Conservation (phyloP, 1,284 basidiomycete species). For the Trichosporon ovoides region DNA sequence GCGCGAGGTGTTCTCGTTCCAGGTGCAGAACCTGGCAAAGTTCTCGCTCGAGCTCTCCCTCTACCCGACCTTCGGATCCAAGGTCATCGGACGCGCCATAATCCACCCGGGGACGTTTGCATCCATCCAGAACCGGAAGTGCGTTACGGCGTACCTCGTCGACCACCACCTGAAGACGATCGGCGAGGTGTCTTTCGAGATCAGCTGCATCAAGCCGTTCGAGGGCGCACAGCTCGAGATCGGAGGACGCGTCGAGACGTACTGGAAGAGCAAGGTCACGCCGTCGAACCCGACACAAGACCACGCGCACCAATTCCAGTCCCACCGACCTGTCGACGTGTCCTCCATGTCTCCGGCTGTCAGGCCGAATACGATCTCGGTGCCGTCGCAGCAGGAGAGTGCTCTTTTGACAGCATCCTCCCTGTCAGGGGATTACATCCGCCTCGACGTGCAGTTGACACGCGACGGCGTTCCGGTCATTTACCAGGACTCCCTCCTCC, state of each 20-base stretch:
- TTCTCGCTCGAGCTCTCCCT: slow-evolving; percentile 89
- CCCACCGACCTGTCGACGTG: slow-evolving; percentile 40
- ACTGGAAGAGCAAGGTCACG: slow-evolving; percentile 85
- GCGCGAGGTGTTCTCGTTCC: slow-evolving; percentile 82
- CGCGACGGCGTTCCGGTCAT: slow-evolving; percentile 81
- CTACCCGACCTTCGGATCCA: slow-evolving; percentile 96
- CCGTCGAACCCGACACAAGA: slow-evolving; percentile 51
- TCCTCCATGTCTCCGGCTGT: slow-evolving; percentile 40
- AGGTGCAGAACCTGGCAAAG: slow-evolving; percentile 66
- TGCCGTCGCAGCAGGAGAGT: slow-evolving; percentile 26
- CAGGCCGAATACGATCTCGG: slow-evolving; percentile 23
- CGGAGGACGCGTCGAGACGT: slow-evolving; percentile 89
- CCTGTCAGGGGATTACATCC: slow-evolving; percentile 78
- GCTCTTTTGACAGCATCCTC: slow-evolving; percentile 47
- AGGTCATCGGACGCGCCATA: slow-evolving; percentile 89
- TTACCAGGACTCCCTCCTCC: slow-evolving; percentile 66
- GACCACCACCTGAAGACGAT: slow-evolving; percentile 91
- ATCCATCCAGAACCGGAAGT: slow-evolving; percentile 54
- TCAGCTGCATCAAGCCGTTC: slow-evolving; percentile 84
- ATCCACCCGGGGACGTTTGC: slow-evolving; percentile 72
- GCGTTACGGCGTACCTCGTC: slow-evolving; percentile 73
- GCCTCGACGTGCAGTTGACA: slow-evolving; percentile 84
- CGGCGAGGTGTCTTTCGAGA: slow-evolving; percentile 88
- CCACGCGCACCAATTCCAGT: slow-evolving; percentile 48
- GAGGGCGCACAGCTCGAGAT: slow-evolving; percentile 91